Evolutionary conservation across 2,329 filamentous ascomycete species (phyloP).

Genomic region (Colletotrichum kahawae): DNA sequence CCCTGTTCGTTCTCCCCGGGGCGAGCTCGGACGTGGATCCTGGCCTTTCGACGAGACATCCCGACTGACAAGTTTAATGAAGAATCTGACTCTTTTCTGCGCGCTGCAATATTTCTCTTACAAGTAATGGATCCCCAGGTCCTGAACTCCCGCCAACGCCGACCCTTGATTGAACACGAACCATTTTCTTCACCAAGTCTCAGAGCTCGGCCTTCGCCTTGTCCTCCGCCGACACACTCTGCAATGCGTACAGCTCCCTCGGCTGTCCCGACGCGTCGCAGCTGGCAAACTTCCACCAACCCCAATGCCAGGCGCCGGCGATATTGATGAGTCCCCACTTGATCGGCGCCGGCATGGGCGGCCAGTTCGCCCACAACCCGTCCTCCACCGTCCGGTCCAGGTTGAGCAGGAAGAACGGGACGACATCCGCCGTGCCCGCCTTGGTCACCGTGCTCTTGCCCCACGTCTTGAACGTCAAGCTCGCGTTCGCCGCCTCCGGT

Average conservation of each 20-base stretch:
- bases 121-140: not conserved
- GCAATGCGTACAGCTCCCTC: constrained; percentile 57
- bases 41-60: not conserved
- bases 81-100: not conserved
- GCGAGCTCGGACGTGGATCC: not conserved
- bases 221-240: constrained; percentile 12
- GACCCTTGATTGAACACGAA: not conserved
- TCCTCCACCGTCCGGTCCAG: constrained; percentile 64
- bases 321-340: constrained; percentile 65
- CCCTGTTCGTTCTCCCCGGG: not conserved
- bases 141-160: not conserved
- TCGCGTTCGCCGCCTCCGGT: constrained; percentile 48
- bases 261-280: constrained; percentile 60
- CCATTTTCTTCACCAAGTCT: not conserved
- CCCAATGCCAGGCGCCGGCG: constrained; percentile 58
- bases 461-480: constrained; percentile 62
- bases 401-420: constrained; percentile 70
- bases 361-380: constrained; percentile 66
- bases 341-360: constrained; percentile 66
- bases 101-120: constrained; percentile 6
- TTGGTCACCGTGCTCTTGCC: constrained; percentile 69
- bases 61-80: not conserved
- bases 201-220: constrained; percentile 8
- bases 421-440: constrained; percentile 62
- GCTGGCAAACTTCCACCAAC: constrained; percentile 70